Percentiles rank a stretch among this genome's conserved stretches.
phyloP scores from a whole-genome alignment of 2,329 filamentous ascomycete species.

The Aspergillus sp. region DNA sequence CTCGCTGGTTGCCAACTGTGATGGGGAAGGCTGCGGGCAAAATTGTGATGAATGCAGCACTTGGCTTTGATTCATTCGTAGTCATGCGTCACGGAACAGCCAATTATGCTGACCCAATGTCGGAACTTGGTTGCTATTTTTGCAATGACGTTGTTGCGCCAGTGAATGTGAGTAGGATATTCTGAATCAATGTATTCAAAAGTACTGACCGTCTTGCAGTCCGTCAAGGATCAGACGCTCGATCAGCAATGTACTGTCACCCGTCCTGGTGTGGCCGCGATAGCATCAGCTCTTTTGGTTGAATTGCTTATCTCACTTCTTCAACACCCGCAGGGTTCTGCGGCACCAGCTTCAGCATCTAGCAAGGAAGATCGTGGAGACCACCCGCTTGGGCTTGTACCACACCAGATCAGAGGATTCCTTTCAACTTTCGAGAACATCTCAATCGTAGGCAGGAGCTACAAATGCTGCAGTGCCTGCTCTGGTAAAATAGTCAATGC shows the following conservation, averaged over 20 bases:
- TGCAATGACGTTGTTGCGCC: conserved; percentile 97
- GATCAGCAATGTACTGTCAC: conserved; percentile 99
- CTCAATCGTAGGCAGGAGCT: conserved; percentile 50
- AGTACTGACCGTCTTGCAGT: conserved; percentile 47
- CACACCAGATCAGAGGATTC: conserved; percentile 59
- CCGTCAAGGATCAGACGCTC: conserved; percentile 86
- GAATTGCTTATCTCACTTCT: conserved; percentile 82
- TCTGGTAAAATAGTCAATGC: conserved; percentile 48
- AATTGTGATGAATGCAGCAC: conserved; percentile 91
- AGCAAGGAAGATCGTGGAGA: conserved; percentile 28
- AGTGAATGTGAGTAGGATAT: conserved; percentile 63
- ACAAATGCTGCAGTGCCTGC: conserved; percentile 58
- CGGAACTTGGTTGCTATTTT: conserved; percentile 88
- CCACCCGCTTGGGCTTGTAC: conserved; percentile 48
- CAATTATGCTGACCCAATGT: conserved; percentile 48
- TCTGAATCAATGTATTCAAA: conserved; percentile 4
- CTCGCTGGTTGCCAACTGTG: conserved; percentile 88
- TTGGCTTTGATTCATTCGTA: conserved; percentile 94
- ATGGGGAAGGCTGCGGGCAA: conserved; percentile 92
- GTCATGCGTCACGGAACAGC: conserved; percentile 90
- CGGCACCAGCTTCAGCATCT: conserved; percentile 33
- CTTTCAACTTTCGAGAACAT: conserved; percentile 55
- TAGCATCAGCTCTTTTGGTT: conserved; percentile 84
- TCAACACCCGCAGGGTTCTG: conserved; percentile 63
- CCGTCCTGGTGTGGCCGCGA: conserved; percentile 81